Percentiles rank a stretch among this genome's conserved stretches.
Evolutionary conservation across 2,329 filamentous ascomycete genomes (phyloP).

Genomic region (Berkeleyomyces rouxiae): DNA sequence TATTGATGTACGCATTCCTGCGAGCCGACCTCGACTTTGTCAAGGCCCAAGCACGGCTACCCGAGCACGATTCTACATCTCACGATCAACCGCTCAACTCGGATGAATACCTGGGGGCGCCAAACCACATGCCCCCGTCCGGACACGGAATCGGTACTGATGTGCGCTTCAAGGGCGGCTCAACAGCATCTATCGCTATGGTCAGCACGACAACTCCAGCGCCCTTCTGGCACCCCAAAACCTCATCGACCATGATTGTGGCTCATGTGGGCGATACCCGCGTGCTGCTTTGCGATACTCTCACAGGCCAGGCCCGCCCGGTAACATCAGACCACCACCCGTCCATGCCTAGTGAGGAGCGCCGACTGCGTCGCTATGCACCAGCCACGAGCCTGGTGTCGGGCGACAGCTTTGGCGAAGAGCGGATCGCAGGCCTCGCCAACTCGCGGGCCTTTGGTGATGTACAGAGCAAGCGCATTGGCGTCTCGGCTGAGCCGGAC

Average conservation of each 20-base stretch:
- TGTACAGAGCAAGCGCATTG: conserved; percentile 77
- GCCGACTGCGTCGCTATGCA: conserved; percentile 69
- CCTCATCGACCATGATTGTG: conserved; percentile 66
- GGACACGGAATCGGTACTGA: conserved; percentile 52
- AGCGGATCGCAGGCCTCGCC: conserved; percentile 81
- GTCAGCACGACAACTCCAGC: conserved; percentile 83
- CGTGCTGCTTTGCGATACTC: conserved; percentile 74
- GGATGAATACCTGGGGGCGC: conserved; percentile 60
- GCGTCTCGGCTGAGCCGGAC: conserved; percentile 87
- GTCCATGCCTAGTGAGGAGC: conserved; percentile 67
- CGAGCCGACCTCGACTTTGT: conserved; percentile 92
- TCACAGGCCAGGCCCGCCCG: conserved; percentile 61
- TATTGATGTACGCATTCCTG: conserved; percentile 80
- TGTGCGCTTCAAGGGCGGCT: conserved; percentile 78
- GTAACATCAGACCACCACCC: conserved; percentile 88
- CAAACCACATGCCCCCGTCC: conserved; percentile 34
- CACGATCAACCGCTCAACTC: conserved; percentile 68
- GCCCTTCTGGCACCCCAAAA: conserved; percentile 87
- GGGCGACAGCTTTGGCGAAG: conserved; percentile 83
- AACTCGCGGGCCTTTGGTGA: conserved; percentile 93
- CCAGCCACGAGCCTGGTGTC: conserved; percentile 63
- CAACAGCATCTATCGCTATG: conserved; percentile 75
- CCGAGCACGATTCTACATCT: conserved; percentile 53
- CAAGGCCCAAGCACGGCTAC: conserved; percentile 68
- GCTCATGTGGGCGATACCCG: conserved; percentile 91